Base-by-base conservation (phyloP, 176 grass and related monocot genomes). In the Avena atlantica region DNA sequence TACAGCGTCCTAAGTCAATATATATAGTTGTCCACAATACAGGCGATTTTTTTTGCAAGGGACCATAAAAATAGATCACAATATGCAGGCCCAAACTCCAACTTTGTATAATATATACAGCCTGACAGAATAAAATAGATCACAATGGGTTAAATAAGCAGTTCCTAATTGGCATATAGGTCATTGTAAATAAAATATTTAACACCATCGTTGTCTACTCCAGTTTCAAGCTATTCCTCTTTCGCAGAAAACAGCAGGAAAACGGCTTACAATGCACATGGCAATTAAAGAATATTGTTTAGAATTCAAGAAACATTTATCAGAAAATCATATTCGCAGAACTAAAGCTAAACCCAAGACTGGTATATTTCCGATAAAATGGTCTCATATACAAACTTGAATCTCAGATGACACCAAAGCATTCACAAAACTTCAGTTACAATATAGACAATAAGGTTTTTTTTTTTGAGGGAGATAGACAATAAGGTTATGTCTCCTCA, bases 321-420 rank as follows among this genome's bases (percentile, higher is more conserved):
- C 29, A 57, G 48, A 14, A 56, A 57, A 3, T 14, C n/a, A 78
- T 68, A 49, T 50, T 12, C 15, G 8, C 40, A 50, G 11, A 79
- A 79, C 12, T 62, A 74, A 23, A 84, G 57, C n/a, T 29, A 74
- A 8, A 17, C 19, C 6, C 29, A 68, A 70, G 20, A 20, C 51
- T 58, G 36, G 47, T 19, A 27, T 17, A 58, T 79, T 45, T 24
- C 25, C 19, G 15, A 87, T 42, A 8, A 75, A 57, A 20, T 20
- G 27, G 5, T n/a, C 31, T 70, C 6, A 12, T 3, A 59, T 31
- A 16, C 40, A 72, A 50, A 64, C 67, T 64, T 2, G 14, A 70
- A 55, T 37, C 48, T 47, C 20, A 53, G 7, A 82, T 88, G 10
- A 47, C 12, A 66, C 8, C 27, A 87, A 65, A 52, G 34, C 61